Percentiles rank a stretch among this genome's conserved stretches.
Evolutionary conservation across 2,329 filamentous ascomycete genomes (phyloP).

Genomic region (Colletotrichum viniferum): DNA sequence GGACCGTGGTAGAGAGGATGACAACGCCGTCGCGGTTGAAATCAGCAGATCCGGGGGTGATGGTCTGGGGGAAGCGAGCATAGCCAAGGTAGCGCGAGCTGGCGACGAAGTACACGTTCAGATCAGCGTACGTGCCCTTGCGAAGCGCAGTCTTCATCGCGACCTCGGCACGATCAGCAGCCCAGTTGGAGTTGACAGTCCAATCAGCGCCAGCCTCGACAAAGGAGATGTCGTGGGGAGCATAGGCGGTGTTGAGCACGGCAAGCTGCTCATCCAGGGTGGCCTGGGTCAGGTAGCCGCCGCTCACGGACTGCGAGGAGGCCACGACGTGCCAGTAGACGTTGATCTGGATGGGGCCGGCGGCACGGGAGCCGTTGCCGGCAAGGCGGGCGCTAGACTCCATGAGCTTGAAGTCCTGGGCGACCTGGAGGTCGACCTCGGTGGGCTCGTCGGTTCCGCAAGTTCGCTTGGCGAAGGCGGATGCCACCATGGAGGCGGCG

Average conservation of each 20-base stretch:
- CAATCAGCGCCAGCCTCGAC: constrained; percentile 45
- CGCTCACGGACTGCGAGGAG: constrained; percentile 28
- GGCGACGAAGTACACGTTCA: constrained; percentile 54
- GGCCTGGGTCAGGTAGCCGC: constrained; percentile 36
- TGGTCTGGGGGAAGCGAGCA: constrained; percentile 49
- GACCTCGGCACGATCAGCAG: constrained; percentile 40
- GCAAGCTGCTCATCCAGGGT: constrained; percentile 44
- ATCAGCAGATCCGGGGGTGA: constrained; percentile 28
- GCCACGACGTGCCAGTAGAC: constrained; percentile 44
- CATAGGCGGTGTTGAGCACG: constrained; percentile 49
- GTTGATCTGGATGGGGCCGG: constrained; percentile 37
- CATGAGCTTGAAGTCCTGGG: not conserved
- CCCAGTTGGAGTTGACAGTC: constrained; percentile 54
- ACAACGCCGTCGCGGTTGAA: constrained; percentile 45
- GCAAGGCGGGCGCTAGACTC: constrained; percentile 13
- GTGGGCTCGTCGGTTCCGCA: constrained; percentile 10
- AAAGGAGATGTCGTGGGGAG: constrained; percentile 48
- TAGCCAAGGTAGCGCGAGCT: constrained; percentile 43
- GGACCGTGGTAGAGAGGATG: constrained; percentile 38
- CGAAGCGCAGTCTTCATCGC: constrained; percentile 50
- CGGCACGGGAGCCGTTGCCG: constrained; percentile 23
- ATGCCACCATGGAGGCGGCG: constrained; percentile 12
- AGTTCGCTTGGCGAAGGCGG: constrained; percentile 15
- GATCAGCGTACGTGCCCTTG: constrained; percentile 42
- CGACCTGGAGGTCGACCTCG: constrained; percentile 9